Percentiles rank a stretch among this genome's conserved stretches.
These are phyloP conservation scores for Ganoderma boninense DNA, from an alignment of 1,284 basidiomycete species.

Conservation along the genomic window DNA sequence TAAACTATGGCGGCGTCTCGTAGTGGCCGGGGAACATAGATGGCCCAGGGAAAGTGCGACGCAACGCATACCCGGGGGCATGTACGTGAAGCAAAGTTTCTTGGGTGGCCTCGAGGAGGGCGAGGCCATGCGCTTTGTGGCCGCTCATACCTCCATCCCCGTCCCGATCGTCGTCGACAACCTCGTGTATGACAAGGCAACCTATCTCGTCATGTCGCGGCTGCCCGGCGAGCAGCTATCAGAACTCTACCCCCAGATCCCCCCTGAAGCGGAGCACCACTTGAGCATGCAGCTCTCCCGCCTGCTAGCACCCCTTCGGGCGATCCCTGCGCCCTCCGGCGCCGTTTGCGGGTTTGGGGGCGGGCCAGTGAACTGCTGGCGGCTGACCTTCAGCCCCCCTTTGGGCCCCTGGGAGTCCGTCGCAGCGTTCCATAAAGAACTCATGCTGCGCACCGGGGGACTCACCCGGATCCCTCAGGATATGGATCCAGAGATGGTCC, in stretches of 20 bases:
- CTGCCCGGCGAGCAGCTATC: background rate
- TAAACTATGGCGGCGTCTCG: background rate
- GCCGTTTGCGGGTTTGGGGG: constrained; percentile 21
- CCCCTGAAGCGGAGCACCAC: constrained; percentile 12
- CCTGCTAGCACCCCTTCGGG: constrained; percentile 23
- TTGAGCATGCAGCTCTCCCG: constrained; percentile 19
- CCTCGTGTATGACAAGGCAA: background rate
- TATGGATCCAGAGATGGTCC: background rate
- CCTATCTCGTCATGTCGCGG: background rate
- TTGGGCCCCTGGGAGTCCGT: constrained; percentile 17
- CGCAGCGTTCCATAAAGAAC: constrained; percentile 9
- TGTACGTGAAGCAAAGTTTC: constrained; percentile 17
- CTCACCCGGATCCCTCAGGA: background rate
- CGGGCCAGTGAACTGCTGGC: constrained; percentile 15
- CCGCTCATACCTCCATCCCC: constrained; percentile 5
- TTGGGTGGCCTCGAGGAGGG: constrained; percentile 16
- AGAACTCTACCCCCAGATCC: background rate
- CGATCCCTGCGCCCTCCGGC: constrained; percentile 11
- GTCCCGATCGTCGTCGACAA: constrained; percentile 23
- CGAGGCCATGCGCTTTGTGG: constrained; percentile 17
- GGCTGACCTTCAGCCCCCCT: constrained; percentile 6
- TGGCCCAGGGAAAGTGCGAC: background rate
- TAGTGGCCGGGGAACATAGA: background rate
- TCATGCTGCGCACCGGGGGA: constrained; percentile 6
- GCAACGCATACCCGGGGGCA: constrained; percentile 19